Evolutionary conservation across 176 grass and related monocot species (phyloP), one percentile per base, ranked within the genome.

Genomic region (Oryza nivara): DNA sequence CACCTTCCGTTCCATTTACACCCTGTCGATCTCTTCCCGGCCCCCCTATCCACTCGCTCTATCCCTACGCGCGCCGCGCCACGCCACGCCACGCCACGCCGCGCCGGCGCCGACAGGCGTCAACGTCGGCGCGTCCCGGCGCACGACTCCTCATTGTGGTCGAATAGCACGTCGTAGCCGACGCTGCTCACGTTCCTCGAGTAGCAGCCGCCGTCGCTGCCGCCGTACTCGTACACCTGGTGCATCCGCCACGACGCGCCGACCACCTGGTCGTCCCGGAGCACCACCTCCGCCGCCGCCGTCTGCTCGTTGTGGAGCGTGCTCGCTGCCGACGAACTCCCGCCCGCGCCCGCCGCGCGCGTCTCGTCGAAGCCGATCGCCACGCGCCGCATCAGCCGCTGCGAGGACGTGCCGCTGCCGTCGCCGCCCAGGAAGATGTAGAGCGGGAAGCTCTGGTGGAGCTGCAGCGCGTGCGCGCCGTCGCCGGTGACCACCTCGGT

Each of bases 381-480:
- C 77, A 95, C 58, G 63, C 88, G 85, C 46, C 89, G 69, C 67
- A 90, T 70, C 49, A 90, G 73, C 26, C 83, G 78, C 85, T 90
- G 94, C 47, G 87, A 69, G 9, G 88, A 83, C 80, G 32, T 89
- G 74, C 88, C 88, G 84, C 84, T 82, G 83, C 83, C 79, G 73
- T 78, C 81, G 49, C 65, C 90, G 78, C 85, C 91, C 6, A 86
- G 85, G 83, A 93, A 92, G 71, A 98, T 79, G 81, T 90, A 89
- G 22, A 98, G 93, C 63, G 96, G 96, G 77, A 98, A 98, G 84
- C 76, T 95, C 54, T 93, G 85, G 23, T 74, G 73, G 46, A 98
- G 22, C 74, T 83, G 67, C 77, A 85, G 76, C 19, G 80, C 51
- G 85, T 74, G 72, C 70, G 52, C 44, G 1, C 19, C 84, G 22